phyloP scores from a whole-genome alignment of 129 eudicot species.

The Solidago caesia region DNA sequence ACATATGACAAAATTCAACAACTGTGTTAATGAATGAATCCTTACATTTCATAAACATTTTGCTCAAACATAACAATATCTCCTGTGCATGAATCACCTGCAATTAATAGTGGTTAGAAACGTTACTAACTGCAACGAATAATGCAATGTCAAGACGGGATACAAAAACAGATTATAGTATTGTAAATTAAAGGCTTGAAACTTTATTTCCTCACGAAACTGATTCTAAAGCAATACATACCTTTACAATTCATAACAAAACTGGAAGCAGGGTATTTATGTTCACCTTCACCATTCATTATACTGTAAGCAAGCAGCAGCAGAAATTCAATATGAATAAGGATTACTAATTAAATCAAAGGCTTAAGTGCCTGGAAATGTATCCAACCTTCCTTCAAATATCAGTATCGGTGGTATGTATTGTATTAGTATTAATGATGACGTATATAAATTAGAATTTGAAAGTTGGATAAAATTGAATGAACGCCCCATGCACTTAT shows the following conservation, averaged over 20 bases:
- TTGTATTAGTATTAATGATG: too few species aligned
- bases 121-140: neutral
- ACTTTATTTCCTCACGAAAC: too few species aligned
- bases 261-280: constrained; percentile 70
- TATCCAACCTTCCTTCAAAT: too few species aligned
- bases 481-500: too few species aligned
- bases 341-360: neutral
- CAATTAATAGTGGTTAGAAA: neutral
- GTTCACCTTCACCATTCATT: constrained; percentile 66
- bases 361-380: neutral
- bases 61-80: constrained; percentile 92
- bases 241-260: constrained; percentile 87
- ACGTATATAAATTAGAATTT: too few species aligned
- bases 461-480: too few species aligned
- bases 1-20: neutral
- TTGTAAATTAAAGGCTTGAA: too few species aligned
- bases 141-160: neutral
- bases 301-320: constrained; percentile 38
- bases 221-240: constrained; percentile 17
- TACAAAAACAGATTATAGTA: neutral
- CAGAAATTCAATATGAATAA: neutral
- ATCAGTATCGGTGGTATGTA: too few species aligned
- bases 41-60: constrained; percentile 88
- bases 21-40: neutral
- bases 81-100: constrained; percentile 96